Conservation (phyloP, 192 early-diverging fungal genomes). For the Rhizophagus prolifer region DNA sequence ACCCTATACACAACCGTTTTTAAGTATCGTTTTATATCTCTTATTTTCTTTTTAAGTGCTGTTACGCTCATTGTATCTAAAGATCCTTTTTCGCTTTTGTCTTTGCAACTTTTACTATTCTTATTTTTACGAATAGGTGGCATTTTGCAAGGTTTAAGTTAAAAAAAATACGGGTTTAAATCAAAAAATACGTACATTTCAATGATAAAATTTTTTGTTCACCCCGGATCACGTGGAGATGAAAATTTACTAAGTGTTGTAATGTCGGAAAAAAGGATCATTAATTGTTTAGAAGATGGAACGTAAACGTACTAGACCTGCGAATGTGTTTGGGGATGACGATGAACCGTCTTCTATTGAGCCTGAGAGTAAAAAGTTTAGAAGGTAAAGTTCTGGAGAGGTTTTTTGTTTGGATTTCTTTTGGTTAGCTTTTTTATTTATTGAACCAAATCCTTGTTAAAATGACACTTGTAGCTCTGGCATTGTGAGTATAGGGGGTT, state of each 20-base stretch:
- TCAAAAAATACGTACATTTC: too few species aligned
- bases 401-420: not conserved
- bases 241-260: too few species aligned
- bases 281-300: not conserved
- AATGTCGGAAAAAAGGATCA: too few species aligned
- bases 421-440: not conserved
- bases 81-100: not conserved
- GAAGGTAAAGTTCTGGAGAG: not conserved
- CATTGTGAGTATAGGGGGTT: not conserved
- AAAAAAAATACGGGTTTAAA: too few species aligned
- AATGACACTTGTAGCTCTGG: not conserved
- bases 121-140: not conserved
- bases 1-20: constrained; percentile 14
- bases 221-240: too few species aligned
- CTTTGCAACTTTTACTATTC: not conserved
- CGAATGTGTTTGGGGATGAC: constrained; percentile 19
- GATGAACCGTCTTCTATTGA: not conserved
- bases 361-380: constrained; percentile 9
- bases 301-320: constrained; percentile 14
- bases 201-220: too few species aligned
- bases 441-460: not conserved
- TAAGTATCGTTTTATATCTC: constrained; percentile 39
- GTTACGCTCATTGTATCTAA: constrained; percentile 30
- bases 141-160: not conserved
- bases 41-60: constrained; percentile 46